phyloP scores from a whole-genome alignment of 352 stramenopile genomes.

The Pythium phragmitis region DNA sequence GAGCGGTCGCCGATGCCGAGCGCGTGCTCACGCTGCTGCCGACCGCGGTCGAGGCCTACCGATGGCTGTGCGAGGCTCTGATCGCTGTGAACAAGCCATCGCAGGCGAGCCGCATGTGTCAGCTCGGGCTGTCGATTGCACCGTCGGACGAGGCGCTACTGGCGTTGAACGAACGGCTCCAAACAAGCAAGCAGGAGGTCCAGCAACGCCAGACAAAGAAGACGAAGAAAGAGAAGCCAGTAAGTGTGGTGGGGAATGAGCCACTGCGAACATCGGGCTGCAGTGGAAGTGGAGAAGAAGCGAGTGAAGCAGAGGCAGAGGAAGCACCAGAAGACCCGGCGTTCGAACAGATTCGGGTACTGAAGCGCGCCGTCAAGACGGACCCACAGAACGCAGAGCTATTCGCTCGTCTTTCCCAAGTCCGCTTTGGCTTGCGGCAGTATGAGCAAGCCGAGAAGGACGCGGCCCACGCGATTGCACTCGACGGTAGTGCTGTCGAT shows the following conservation, averaged over 20 bases:
- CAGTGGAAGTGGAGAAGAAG: background rate
- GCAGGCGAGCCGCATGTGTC: constrained; percentile 18
- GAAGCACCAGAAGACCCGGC: constrained; percentile 11
- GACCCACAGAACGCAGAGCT: background rate
- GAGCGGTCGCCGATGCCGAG: constrained; percentile 16
- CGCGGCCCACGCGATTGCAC: constrained; percentile 12
- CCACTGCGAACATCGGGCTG: background rate
- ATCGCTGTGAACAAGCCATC: constrained; percentile 10
- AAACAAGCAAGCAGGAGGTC: background rate
- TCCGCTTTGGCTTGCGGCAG: constrained; percentile 20
- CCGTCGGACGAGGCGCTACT: constrained; percentile 17
- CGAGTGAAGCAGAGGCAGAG: background rate
- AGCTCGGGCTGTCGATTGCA: constrained; percentile 12
- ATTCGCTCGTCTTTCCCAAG: background rate
- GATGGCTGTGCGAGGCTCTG: constrained; percentile 18
- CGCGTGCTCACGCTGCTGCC: constrained; percentile 24
- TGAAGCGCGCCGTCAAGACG: constrained; percentile 21
- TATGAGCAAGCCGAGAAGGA: constrained; percentile 21
- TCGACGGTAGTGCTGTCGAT: background rate
- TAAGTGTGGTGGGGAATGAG: background rate
- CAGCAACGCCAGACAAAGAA: constrained; percentile 5
- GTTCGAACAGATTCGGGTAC: constrained; percentile 12
- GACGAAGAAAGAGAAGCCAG: background rate
- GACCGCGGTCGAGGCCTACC: constrained; percentile 18
- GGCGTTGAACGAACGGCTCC: background rate